Evolutionary conservation across 208 protist genomes (phyloP), one percentile per base, ranked within the genome.

Genomic region (Leishmania tarentolae): DNA sequence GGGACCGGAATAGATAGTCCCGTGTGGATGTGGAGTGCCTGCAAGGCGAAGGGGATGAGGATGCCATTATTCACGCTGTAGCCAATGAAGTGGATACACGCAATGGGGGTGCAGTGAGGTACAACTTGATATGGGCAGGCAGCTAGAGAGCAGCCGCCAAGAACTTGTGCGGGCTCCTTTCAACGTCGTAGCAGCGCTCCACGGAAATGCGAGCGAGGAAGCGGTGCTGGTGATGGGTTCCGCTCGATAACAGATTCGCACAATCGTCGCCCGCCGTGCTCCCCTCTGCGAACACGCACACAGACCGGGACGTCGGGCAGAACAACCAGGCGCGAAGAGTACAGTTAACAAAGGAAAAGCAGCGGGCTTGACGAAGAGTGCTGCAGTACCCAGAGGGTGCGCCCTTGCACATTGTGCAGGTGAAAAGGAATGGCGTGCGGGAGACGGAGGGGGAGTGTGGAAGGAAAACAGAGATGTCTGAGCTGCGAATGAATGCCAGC

Each of bases 1-100:
- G 75, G 28, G 88, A 71, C 21, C 92, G 88, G 77, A 87, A 91
- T 31, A 95, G 83, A 35, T 83, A 70, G 65, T 92, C 89, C n/a
- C 82, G 86, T 1, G 79, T 84, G 44, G 57, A 71, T 21, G 80
- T 83, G 75, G 80, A 69, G 66, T 52, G 52, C 8, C 19, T 17
- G 40, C 37, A 31, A 9, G 65, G n/a, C 24, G 81, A 68, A 40
- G 47, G 5, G 9, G 66, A 46, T 46, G 44, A 17, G 42, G 76
- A 72, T 13, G 76, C 37, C 76, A 76, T 76, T 61, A 65, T n/a
- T 8, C 21, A 8, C 40, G 37, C 24, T 17, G 68, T 28, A 50
- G 40, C 35, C 40, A 42, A n/a, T 72, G 68, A 46, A 42, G 68
- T 52, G 6, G 42, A 72, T 13, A 35, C 19, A 50, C 40, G 2